Base-by-base conservation (phyloP, 2,329 filamentous ascomycete species). In the Keithomyces neogunnii region DNA sequence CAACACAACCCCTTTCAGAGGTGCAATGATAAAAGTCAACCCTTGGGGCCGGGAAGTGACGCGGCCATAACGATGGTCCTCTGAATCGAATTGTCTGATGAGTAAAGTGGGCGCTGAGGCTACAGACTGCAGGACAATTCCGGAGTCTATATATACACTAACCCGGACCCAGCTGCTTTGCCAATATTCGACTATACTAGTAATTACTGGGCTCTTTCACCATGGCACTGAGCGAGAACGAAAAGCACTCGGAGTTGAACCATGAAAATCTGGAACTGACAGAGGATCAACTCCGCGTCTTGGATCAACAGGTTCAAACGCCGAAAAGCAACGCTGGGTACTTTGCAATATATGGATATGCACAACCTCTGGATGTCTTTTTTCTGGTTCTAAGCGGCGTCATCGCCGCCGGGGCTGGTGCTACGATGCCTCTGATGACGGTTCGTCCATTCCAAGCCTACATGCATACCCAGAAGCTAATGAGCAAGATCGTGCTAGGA, bases 381-480 rank as follows among this genome's bases (percentile, higher is more conserved):
- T 8, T 32, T 19, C 31, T 47, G 28, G 45, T n/a, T 4, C 28
- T 47, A 28, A 47, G 45, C 11, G 45, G 29, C 13, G 9, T 19
- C 5, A 33, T 32, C 5, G 45, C 45, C 6, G 45, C 30, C 3
- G 45, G 3, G 26, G 45, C 45, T 9, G 45, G 45, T 19, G 45
- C 45, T 10, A 35, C 45, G 30, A 47, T 47, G 45, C 45, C 45
- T 8, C 30, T 47, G 29, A 47, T 47, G 45, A 47, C 45, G 45
- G 45, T 47, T 11, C 9, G 45, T 45, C 7, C 28, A 43, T 19
- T 7, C 40, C 6, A 6, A 43, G n/a, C n/a, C 6, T 43, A 26
- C 26, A 26, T 10, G 42, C 5, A 19, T 19, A 19, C 26, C 5
- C 42, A 29, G 10, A 45, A 5, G 5, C 8, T 26, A 45, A 29